Percentiles rank a stretch among this genome's conserved stretches.
Evolutionary conservation across 169 alveolate species (phyloP).

Genomic region (Plasmodium chabaudi): DNA sequence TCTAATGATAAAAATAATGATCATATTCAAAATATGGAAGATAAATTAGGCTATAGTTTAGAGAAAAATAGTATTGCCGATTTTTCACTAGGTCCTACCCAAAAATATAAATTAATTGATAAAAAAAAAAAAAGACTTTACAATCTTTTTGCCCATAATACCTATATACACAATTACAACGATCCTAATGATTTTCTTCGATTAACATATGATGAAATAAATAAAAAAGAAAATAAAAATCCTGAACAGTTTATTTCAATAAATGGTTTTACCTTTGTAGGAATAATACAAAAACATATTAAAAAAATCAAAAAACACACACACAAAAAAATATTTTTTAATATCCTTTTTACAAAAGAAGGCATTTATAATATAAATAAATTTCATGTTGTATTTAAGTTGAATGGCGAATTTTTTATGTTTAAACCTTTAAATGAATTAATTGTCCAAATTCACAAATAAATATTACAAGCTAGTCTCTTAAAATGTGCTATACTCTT

Average conservation of each 20-base stretch:
- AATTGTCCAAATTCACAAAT: slow-evolving; percentile 44
- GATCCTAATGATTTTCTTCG: not conserved
- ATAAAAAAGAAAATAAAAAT: not conserved
- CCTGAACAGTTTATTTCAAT: slow-evolving; percentile 21
- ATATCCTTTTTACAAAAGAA: slow-evolving; percentile 41
- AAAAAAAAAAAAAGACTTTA: slow-evolving; percentile 20
- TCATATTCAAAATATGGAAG: not conserved
- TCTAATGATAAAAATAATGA: not conserved
- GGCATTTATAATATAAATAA: slow-evolving; percentile 67
- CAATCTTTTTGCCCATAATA: slow-evolving; percentile 10
- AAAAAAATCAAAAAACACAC: slow-evolving; percentile 52
- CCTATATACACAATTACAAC: slow-evolving; percentile 10
- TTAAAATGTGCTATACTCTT: too few relatives aligned
- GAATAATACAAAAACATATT: slow-evolving; percentile 45
- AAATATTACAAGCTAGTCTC: not conserved
- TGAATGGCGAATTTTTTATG: slow-evolving; percentile 23
- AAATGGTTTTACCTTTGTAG: slow-evolving; percentile 39
- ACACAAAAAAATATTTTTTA: slow-evolving; percentile 51
- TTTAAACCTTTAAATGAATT: slow-evolving; percentile 42
- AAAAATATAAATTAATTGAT: not conserved
- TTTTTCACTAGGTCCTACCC: not conserved
- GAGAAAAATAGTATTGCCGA: not conserved
- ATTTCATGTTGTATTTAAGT: slow-evolving; percentile 34
- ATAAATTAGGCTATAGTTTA: not conserved
- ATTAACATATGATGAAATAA: not conserved